Percentiles rank a stretch among this genome's conserved stretches.
These are phyloP conservation scores for Candida ortonii DNA, from an alignment of 805 yeast genomes.

Conservation along the genomic window DNA sequence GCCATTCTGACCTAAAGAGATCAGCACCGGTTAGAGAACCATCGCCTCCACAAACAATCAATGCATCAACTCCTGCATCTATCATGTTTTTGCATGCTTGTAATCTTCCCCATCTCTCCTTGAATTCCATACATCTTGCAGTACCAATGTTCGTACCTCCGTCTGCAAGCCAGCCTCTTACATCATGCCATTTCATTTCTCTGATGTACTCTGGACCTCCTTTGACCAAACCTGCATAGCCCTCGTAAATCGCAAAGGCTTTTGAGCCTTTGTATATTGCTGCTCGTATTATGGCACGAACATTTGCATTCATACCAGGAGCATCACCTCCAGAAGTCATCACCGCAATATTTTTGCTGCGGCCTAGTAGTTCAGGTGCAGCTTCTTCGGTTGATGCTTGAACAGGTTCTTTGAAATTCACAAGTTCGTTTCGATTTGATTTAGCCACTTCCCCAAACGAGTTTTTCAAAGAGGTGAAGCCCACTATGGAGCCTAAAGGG, in stretches of 20 bases:
- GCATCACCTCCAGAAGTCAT: constrained; percentile 85
- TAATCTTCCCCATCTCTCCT: constrained; percentile 64
- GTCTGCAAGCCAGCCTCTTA: constrained; percentile 62
- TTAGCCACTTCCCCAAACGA: constrained; percentile 40
- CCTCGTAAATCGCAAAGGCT: constrained; percentile 68
- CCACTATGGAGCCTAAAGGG: constrained; percentile 80
- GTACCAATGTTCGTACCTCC: constrained; percentile 84
- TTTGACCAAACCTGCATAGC: constrained; percentile 67
- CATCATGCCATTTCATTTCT: constrained; percentile 71
- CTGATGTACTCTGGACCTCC: constrained; percentile 57
- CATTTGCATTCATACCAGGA: constrained; percentile 79
- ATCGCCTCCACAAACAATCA: constrained; percentile 81
- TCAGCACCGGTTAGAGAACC: constrained; percentile 84
- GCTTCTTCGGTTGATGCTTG: constrained; percentile 2
- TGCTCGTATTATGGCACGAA: constrained; percentile 68
- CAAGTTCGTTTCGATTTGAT: constrained; percentile 14
- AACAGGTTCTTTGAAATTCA: neutral
- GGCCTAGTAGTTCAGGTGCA: neutral
- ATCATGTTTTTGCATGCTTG: constrained; percentile 64
- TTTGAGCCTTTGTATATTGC: constrained; percentile 64
- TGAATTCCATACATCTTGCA: constrained; percentile 67
- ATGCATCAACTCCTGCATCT: constrained; percentile 69
- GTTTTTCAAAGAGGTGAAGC: constrained; percentile 65
- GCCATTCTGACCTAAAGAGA: constrained; percentile 75
- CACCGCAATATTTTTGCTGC: constrained; percentile 55